Evolutionary conservation across 2,329 filamentous ascomycete genomes (phyloP), one percentile per base, ranked within the genome.

Genomic region (Microdochium nivale): DNA sequence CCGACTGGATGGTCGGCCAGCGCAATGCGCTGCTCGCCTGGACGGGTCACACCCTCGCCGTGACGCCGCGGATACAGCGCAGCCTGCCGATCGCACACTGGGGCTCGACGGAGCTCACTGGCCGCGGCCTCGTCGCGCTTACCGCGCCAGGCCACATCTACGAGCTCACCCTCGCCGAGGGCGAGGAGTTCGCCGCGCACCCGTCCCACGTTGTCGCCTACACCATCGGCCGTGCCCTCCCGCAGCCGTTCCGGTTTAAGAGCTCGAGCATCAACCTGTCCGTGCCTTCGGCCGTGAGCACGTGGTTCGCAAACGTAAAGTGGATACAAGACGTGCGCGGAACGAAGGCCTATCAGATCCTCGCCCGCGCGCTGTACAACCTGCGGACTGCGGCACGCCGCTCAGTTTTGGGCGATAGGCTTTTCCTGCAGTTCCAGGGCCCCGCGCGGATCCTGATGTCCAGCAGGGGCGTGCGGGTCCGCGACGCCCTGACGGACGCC

Each of bases 1-100:
- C 90, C 53, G 94, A 99, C 71, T 99, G 94, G 92, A 88, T 96
- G 76, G 75, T 99, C 9, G 81, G 89, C 7, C 91, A 97, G 66
- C 81, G 89, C 55, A 86, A 88, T 58, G 90, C 90, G 1, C 76
- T 99, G 50, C 77, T 97, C n/a, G 94, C 94, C 51, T 99, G 94
- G 94, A 96, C 92, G 0, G 94, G 94, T 25, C 88, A 95, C 66
- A 90, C 89, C 1, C 76, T 99, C 51, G 76, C 77, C 16, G 78
- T 94, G 46, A 84, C 83, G 33, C 89, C 91, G 2, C 85, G 83
- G 47, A 76, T 95, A 57, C 91, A 90, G 60, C 79, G 78, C 44
- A 79, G 80, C 56, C 78, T 96, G 64, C 84, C 87, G 52, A 64
- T 96, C 49, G 84, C 90, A 47, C 86, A 96, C 65, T 97, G 92